Percentiles rank a stretch among this genome's conserved stretches.
Evolutionary conservation across 129 eudicot genomes (phyloP).

Genomic region (Ambrosia trifida): DNA sequence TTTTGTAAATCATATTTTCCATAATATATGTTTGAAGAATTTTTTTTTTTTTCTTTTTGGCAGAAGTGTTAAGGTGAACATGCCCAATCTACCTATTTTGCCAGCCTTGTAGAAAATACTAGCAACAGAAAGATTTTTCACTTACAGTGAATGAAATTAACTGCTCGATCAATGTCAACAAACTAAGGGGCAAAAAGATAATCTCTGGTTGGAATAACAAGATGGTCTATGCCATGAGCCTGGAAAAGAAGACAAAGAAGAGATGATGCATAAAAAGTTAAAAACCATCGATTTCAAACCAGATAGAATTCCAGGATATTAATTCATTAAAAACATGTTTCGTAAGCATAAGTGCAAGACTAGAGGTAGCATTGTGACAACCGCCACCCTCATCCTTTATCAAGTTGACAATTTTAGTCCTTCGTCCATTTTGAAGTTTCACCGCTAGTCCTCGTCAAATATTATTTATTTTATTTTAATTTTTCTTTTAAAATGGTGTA

Average conservation of each 20-base stretch:
- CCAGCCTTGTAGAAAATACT: background rate
- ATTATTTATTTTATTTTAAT: no score
- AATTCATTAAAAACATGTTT: slow-evolving; percentile 9
- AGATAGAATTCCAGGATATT: no score
- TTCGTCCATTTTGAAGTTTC: no score
- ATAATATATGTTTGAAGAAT: background rate
- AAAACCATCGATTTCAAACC: no score
- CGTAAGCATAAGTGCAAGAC: background rate
- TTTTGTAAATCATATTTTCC: background rate
- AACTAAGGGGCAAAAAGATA: slow-evolving; percentile 91
- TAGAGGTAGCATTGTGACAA: no score
- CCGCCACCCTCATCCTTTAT: no score
- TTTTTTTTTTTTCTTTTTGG: slow-evolving; percentile 2
- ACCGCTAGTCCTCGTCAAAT: no score
- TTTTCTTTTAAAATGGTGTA: no score
- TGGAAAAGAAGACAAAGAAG: slow-evolving; percentile 28
- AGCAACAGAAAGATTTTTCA: slow-evolving; percentile 7
- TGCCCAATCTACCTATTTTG: background rate
- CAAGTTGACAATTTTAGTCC: no score
- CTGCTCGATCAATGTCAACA: slow-evolving; percentile 72
- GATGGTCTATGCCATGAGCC: slow-evolving; percentile 88
- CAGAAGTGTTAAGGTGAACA: background rate
- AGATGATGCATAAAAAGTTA: background rate
- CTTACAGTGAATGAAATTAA: slow-evolving; percentile 69
- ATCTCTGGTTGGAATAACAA: slow-evolving; percentile 91